These are phyloP conservation scores for Tephrocybe sp. DNA, from an alignment of 768 basidiomycete genomes.

Conservation along the genomic window DNA sequence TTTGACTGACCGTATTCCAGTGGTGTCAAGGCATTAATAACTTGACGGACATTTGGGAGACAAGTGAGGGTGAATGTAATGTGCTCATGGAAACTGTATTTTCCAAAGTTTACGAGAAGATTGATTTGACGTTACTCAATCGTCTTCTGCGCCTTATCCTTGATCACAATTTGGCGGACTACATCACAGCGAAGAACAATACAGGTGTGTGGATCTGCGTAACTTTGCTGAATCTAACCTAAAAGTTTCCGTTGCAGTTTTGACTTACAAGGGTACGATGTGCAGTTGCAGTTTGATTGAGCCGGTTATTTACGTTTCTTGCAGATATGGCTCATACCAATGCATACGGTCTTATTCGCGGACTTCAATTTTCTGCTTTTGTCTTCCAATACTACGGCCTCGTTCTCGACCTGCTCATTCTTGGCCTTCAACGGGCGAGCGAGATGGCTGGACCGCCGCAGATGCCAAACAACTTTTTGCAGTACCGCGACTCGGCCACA, in stretches of 20 bases:
- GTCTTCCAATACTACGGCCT: slow-evolving; percentile 99
- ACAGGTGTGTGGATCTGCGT: slow-evolving; percentile 44
- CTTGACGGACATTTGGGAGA: slow-evolving; percentile 97
- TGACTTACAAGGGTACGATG: slow-evolving; percentile 78
- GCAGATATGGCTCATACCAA: slow-evolving; percentile 95
- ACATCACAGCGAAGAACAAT: slow-evolving; percentile 99
- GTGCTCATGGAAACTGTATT: slow-evolving; percentile 99
- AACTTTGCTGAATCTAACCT: background rate
- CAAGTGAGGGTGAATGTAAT: slow-evolving; percentile 94
- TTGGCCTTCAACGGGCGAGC: slow-evolving; percentile 96
- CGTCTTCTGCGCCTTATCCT: slow-evolving; percentile 93
- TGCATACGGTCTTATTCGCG: slow-evolving; percentile 94
- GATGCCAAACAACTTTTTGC: slow-evolving; percentile 97
- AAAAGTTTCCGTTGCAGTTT: slow-evolving; percentile 33
- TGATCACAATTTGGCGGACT: slow-evolving; percentile 98
- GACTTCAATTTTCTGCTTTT: slow-evolving; percentile 97
- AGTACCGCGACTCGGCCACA: slow-evolving; percentile 91
- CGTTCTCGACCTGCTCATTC: slow-evolving; percentile 90
- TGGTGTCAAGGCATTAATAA: slow-evolving; percentile 99
- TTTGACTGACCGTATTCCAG: slow-evolving; percentile 21
- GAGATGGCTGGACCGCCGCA: slow-evolving; percentile 99
- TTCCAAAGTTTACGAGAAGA: slow-evolving; percentile 98
- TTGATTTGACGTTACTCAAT: slow-evolving; percentile 94
- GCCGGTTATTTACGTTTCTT: background rate
- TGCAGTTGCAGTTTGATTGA: background rate